Conservation (phyloP, 352 stramenopile genomes). For the Globisporangium rhizosaccharum region DNA sequence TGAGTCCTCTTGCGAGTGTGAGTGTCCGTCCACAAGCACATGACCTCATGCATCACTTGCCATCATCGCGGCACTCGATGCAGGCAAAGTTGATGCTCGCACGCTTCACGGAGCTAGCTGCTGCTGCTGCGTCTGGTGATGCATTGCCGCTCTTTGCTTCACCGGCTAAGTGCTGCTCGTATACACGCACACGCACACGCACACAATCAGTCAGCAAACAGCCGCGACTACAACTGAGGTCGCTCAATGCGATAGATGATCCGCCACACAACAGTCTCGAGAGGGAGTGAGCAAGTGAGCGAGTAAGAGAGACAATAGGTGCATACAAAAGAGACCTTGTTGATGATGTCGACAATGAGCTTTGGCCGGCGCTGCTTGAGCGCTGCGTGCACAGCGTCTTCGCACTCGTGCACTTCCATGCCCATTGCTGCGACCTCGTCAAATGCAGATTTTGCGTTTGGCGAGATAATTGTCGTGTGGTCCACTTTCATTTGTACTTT, state of each 20-base stretch:
- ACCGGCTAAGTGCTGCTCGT: slow-evolving; percentile 40
- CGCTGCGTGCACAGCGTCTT: slow-evolving; percentile 70
- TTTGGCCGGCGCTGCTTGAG: slow-evolving; percentile 64
- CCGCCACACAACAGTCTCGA: neutral
- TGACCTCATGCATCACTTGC: slow-evolving; percentile 7
- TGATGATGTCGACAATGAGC: slow-evolving; percentile 71
- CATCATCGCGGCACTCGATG: slow-evolving; percentile 68
- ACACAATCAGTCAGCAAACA: neutral
- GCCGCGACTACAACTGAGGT: neutral
- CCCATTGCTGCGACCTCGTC: neutral
- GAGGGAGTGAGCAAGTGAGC: neutral
- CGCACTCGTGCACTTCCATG: slow-evolving; percentile 78
- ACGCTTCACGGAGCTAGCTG: slow-evolving; percentile 3
- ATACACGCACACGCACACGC: neutral
- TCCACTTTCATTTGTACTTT: too few relatives aligned
- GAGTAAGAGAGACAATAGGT: neutral
- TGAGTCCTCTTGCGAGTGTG: neutral
- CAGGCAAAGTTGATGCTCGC: slow-evolving; percentile 66
- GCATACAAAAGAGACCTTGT: slow-evolving; percentile 32
- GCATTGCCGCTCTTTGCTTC: slow-evolving; percentile 19
- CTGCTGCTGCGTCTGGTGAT: neutral
- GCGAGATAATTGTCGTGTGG: neutral
- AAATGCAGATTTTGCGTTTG: neutral
- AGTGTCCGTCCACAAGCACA: neutral
- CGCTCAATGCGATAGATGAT: too few relatives aligned